Base-by-base conservation (phyloP, 192 early-diverging fungal genomes). In the Chytriomyces confervae region DNA sequence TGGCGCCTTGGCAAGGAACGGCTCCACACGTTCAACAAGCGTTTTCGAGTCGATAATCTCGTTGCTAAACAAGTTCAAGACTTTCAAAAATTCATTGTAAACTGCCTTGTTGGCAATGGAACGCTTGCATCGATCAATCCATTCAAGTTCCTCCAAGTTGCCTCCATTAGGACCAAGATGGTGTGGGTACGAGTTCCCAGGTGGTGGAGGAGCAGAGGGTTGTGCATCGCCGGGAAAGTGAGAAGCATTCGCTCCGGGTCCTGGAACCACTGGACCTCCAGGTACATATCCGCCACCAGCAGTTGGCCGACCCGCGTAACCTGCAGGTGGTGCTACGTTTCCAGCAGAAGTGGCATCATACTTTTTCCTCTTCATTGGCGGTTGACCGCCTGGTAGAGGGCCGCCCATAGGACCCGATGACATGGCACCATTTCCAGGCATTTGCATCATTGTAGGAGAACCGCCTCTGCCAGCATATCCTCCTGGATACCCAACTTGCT, bases 51-150 rank as follows among this genome's bases (percentile, higher is more conserved):
- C 94, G 68, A 99, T 87, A 47, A 98, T 92, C 82, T 97, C 94
- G 77, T 98, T 94, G 72, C 91, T 95, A 83, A 94, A 99, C 24
- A 98, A 81, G 66, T 98, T 97, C 24, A 99, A 84, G 4, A 98
- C 84, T 81, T 98, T 98, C 61, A 99, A 86, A 81, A 99, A 99
- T 80, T 99, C 97, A 82, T 93, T 94, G 81, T 97, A 99, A 0
- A 92, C 92, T 16, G 86, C 83, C 64, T 95, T 96, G 86, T 95
- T 93, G 3, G 90, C 90, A 68, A 99, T 95, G 76, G 91, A 86
- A 45, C 89, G 88, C 78, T 95, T 96, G 70, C 94, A 93, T 13
- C 92, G 89, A 69, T 98, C 97, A 87, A 99, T 98, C 76, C 98
- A 95, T 47, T 94, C 93, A 6, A 95, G 84, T 80, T 99, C 98